phyloP scores from a whole-genome alignment of 2,329 filamentous ascomycete species.

The Helicocarpus griseus region DNA sequence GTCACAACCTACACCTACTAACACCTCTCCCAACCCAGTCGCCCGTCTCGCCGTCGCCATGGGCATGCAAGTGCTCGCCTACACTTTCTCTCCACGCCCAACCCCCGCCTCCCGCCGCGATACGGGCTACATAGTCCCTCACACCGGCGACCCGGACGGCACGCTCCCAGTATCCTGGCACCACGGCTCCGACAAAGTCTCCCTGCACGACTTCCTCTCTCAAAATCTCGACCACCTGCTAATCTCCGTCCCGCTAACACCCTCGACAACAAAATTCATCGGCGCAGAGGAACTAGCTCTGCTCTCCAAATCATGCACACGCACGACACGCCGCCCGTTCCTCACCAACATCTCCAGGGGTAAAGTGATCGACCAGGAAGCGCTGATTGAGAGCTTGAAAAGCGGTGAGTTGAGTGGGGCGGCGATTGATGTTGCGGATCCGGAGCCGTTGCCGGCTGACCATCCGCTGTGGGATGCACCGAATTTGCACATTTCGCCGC shows the following conservation, averaged over 20 bases:
- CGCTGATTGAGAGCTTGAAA: slow-evolving; percentile 53
- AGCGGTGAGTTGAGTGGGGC: slow-evolving; percentile 51
- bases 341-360: slow-evolving; percentile 65
- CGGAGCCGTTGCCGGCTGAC: slow-evolving; percentile 61
- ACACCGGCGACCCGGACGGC: slow-evolving; percentile 53
- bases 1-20: neutral
- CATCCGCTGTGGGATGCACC: slow-evolving; percentile 60
- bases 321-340: slow-evolving; percentile 42
- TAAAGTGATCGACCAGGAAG: slow-evolving; percentile 50
- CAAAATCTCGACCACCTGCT: slow-evolving; percentile 50
- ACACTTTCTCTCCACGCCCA: slow-evolving; percentile 39
- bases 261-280: slow-evolving; percentile 46
- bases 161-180: slow-evolving; percentile 48
- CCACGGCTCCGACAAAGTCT: slow-evolving; percentile 43
- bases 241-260: slow-evolving; percentile 48
- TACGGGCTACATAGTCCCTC: slow-evolving; percentile 56
- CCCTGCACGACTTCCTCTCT: slow-evolving; percentile 44
- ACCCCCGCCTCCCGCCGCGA: slow-evolving; percentile 58
- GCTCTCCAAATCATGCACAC: slow-evolving; percentile 31
- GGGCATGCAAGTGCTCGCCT: slow-evolving; percentile 53
- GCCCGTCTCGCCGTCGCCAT: slow-evolving; percentile 51
- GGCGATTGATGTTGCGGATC: slow-evolving; percentile 69
- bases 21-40: slow-evolving; percentile 24
- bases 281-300: slow-evolving; percentile 44
- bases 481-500: slow-evolving; percentile 61